Evolutionary conservation across 306 rosid species (phyloP), one percentile per base, ranked within the genome.

Genomic region (Luffa aegyptiaca): DNA sequence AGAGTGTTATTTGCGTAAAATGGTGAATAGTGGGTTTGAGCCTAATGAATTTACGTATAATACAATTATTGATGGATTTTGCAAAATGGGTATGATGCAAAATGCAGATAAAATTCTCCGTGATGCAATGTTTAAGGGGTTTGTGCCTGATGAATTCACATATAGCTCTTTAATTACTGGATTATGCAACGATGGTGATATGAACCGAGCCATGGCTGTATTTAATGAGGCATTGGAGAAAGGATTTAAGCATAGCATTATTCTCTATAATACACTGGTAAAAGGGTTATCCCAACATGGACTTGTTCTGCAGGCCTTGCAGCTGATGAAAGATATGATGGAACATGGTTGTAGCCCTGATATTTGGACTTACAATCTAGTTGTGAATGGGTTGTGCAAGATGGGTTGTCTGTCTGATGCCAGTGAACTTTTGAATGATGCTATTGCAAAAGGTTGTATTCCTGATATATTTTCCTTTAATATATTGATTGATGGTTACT

Each of bases 311-410:
- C 87, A 95, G 37, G 97, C 98, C 83, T 86, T 94, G 88, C 93
- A 88, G 39, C 75, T 94, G 84, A 88, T 94, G 87, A 87, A 85
- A 79, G 93, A 88, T 85, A 94, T 94, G 98, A 82, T 85, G 8
- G 92, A 86, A 78, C 89, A 86, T 71, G 92, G 92, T 36, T 88
- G 92, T 84, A 64, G 37, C 26, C 97, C 97, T 8, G 78, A 86
- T 80, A 91, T 92, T 62, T 92, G 97, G 93, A 92, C 95, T 65
- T 91, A 86, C 71, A 94, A 92, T 84, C 75, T 91, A 78, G 89
- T 94, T 58, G 84, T 94, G 75, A 88, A 91, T 73, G 97, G 97
- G 64, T 76, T 94, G 87, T 94, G 98, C 88, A 94, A 94, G 90
- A 85, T 92, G 88, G 96, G 98, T 73, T 94, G 89, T 85, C 71